phyloP scores from a whole-genome alignment of 2,329 filamentous ascomycete species.

The Lomentospora prolificans region DNA sequence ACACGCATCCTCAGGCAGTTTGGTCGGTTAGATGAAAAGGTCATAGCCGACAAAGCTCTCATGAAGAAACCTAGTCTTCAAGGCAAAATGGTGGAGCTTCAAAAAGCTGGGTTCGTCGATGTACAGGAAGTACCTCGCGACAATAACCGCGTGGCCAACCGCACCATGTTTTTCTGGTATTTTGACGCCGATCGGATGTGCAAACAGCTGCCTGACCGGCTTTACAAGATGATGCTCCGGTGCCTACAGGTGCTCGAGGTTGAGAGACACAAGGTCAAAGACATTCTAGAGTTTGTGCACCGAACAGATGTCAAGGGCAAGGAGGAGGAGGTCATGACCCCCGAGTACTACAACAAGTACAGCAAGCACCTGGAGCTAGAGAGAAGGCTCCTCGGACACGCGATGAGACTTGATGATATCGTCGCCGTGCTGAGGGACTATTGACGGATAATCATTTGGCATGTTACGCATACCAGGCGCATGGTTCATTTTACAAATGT shows the following conservation, averaged over 20 bases:
- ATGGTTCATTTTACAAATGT: not conserved
- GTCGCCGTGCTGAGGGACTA: constrained; percentile 77
- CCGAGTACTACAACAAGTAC: constrained; percentile 60
- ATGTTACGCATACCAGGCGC: not conserved
- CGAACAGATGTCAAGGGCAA: constrained; percentile 78
- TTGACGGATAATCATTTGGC: constrained; percentile 25
- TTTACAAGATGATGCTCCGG: constrained; percentile 84
- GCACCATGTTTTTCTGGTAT: constrained; percentile 87
- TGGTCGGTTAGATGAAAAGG: constrained; percentile 92
- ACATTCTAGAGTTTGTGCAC: constrained; percentile 71
- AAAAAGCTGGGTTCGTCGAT: constrained; percentile 77
- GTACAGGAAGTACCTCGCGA: constrained; percentile 92
- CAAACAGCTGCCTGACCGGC: constrained; percentile 63
- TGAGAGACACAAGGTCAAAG: constrained; percentile 61
- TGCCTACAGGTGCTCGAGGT: constrained; percentile 71
- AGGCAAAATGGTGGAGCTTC: constrained; percentile 73
- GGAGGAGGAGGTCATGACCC: constrained; percentile 69
- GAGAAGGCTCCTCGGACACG: constrained; percentile 66
- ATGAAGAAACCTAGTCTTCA: constrained; percentile 81
- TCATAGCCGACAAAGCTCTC: constrained; percentile 68
- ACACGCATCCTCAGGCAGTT: constrained; percentile 75
- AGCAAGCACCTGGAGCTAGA: constrained; percentile 52
- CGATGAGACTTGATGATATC: constrained; percentile 74
- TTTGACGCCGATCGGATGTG: constrained; percentile 69
- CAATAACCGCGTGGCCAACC: constrained; percentile 66